Conservation (phyloP, 495 filamentous ascomycete genomes). For the Pyrenula massariospora region DNA sequence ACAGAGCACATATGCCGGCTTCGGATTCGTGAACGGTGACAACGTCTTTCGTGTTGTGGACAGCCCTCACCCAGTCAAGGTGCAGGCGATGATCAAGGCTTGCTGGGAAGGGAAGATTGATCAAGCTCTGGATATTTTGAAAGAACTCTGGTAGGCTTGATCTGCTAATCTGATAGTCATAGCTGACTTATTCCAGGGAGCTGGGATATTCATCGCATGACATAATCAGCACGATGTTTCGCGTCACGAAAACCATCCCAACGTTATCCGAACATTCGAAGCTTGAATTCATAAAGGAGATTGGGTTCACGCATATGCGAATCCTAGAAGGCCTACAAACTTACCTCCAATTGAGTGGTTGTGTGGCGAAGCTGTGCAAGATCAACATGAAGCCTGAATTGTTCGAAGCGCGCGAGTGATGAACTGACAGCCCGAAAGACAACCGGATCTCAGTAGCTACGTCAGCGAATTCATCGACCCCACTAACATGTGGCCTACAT, state of each 20-base stretch:
- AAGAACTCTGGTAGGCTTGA: constrained; percentile 66
- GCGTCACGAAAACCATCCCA: constrained; percentile 88
- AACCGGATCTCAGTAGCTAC: too few relatives aligned
- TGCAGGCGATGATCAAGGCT: constrained; percentile 96
- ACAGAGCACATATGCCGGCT: constrained; percentile 89
- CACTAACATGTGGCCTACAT: too few relatives aligned
- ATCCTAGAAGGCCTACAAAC: constrained; percentile 95
- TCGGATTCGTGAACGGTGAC: constrained; percentile 92
- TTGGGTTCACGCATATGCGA: constrained; percentile 98
- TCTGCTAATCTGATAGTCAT: neutral
- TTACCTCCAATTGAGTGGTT: constrained; percentile 82
- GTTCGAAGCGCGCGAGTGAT: constrained; percentile 43
- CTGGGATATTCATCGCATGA: constrained; percentile 93
- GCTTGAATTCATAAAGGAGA: constrained; percentile 93
- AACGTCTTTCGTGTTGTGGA: constrained; percentile 99
- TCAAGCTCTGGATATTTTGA: constrained; percentile 70
- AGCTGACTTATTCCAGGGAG: constrained; percentile 28
- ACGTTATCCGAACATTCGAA: constrained; percentile 86
- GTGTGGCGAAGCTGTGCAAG: constrained; percentile 77
- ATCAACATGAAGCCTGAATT: constrained; percentile 89
- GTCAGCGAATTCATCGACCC: too few relatives aligned
- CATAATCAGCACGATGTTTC: constrained; percentile 98
- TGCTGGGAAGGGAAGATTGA: constrained; percentile 89
- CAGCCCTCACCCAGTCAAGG: constrained; percentile 91
- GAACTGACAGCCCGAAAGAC: neutral